These are phyloP conservation scores for Endoconidiophora polonica DNA, from an alignment of 2,329 filamentous ascomycete species.

Conservation along the genomic window DNA sequence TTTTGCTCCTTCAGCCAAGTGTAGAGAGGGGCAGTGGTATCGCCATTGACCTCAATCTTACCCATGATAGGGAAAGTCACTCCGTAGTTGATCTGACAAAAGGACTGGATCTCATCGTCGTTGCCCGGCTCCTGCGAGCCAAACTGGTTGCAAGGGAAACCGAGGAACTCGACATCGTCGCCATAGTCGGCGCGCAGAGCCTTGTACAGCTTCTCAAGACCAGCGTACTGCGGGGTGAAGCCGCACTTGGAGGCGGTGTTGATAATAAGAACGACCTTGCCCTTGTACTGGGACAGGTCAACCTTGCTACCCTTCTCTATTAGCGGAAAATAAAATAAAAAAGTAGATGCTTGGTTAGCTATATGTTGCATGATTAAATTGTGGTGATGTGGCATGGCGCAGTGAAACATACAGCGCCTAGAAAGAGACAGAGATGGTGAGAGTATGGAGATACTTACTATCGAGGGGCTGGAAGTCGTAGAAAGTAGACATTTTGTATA, in stretches of 20 bases:
- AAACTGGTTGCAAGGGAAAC: conserved; percentile 99
- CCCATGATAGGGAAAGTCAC: conserved; percentile 80
- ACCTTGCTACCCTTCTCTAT: conserved; percentile 46
- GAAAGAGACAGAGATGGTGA: too few relatives aligned
- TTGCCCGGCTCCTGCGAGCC: conserved; percentile 72
- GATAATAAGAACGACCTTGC: conserved; percentile 89
- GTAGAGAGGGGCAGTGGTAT: conserved; percentile 61
- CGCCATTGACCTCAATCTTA: conserved; percentile 90
- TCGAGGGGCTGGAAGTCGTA: too few relatives aligned
- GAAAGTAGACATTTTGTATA: too few relatives aligned
- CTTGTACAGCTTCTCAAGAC: conserved; percentile 84
- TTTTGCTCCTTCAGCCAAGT: conserved; percentile 59
- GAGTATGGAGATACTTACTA: too few relatives aligned
- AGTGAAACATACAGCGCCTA: too few relatives aligned
- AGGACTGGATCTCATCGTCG: conserved; percentile 64
- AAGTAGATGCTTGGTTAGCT: too few relatives aligned
- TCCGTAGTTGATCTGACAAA: conserved; percentile 89
- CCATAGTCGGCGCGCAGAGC: conserved; percentile 49
- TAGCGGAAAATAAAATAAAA: too few relatives aligned
- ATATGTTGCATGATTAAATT: too few relatives aligned
- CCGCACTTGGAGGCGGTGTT: conserved; percentile 98
- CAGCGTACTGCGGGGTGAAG: conserved; percentile 89
- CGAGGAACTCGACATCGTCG: conserved; percentile 71
- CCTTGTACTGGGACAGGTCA: conserved; percentile 54
- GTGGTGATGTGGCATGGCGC: too few relatives aligned